Conservation (phyloP, 257 asterid species). For the Penstemon davidsonii region DNA sequence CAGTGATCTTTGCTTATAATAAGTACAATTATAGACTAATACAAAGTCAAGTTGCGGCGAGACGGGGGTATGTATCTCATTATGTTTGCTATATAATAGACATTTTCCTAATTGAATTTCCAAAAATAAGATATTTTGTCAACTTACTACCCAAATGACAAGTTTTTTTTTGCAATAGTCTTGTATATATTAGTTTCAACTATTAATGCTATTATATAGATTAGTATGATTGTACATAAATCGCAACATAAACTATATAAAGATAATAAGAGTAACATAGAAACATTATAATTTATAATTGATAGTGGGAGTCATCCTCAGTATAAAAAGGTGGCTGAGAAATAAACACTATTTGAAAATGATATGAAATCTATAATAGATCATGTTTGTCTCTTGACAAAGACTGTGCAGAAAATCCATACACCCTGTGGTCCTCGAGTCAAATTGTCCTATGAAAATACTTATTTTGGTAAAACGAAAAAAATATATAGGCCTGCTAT, state of each 20-base stretch:
- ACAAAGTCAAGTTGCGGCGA: slow-evolving; percentile 21
- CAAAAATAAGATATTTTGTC: neutral
- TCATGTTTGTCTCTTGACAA: slow-evolving; percentile 53
- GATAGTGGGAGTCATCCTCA: slow-evolving; percentile 19
- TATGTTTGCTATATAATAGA: slow-evolving; percentile 14
- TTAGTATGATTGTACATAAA: neutral
- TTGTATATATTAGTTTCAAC: neutral
- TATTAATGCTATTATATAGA: neutral
- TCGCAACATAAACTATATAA: neutral
- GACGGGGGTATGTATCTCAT: slow-evolving; percentile 2
- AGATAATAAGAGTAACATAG: slow-evolving; percentile 7
- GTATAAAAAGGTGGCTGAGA: slow-evolving; percentile 26
- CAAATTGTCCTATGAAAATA: slow-evolving; percentile 15
- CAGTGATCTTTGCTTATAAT: slow-evolving; percentile 20
- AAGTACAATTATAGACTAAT: neutral
- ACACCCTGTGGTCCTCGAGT: slow-evolving; percentile 39
- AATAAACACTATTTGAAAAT: slow-evolving; percentile 38
- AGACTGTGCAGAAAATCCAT: slow-evolving; percentile 43
- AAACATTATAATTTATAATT: neutral
- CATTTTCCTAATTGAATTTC: slow-evolving; percentile 25
- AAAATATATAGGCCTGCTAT: neutral
- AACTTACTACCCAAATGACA: too few relatives aligned
- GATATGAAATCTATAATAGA: slow-evolving; percentile 58
- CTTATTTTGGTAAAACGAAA: neutral
- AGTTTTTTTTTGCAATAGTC: slow-evolving; percentile 3